phyloP scores from a whole-genome alignment of 1,284 basidiomycete species.

The Leccinum huronense region DNA sequence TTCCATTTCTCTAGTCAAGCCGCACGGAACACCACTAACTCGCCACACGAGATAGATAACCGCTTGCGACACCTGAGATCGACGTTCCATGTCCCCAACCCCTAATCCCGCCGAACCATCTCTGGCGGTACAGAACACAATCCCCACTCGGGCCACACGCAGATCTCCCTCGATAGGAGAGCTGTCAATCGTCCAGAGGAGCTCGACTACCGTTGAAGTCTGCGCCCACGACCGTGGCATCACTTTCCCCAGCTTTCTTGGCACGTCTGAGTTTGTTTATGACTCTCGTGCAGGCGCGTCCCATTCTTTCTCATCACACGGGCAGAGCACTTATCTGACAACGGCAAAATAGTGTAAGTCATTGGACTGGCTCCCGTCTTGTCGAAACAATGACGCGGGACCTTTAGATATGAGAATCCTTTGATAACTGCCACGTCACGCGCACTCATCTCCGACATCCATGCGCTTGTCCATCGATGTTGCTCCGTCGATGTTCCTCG shows the following conservation, averaged over 20 bases:
- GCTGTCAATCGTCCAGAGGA: slow-evolving; percentile 48
- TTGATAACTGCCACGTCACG: slow-evolving; percentile 70
- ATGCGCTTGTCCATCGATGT: slow-evolving; percentile 55
- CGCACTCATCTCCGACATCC: slow-evolving; percentile 65
- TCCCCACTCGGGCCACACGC: slow-evolving; percentile 1
- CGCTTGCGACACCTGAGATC: not conserved
- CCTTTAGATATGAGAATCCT: slow-evolving; percentile 68
- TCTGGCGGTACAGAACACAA: slow-evolving; percentile 1
- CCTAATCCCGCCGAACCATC: slow-evolving; percentile 2
- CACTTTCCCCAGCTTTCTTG: slow-evolving; percentile 39
- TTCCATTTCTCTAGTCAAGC: not conserved
- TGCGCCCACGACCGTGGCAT: slow-evolving; percentile 50
- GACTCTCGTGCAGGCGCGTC: slow-evolving; percentile 63
- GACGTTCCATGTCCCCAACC: slow-evolving; percentile 14
- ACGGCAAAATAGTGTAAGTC: slow-evolving; percentile 27
- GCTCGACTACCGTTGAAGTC: slow-evolving; percentile 60
- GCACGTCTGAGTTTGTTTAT: slow-evolving; percentile 59
- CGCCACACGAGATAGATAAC: slow-evolving; percentile 1
- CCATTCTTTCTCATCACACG: slow-evolving; percentile 3
- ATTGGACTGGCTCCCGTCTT: not conserved
- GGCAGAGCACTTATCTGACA: slow-evolving; percentile 18
- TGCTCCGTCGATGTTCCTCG: slow-evolving; percentile 61
- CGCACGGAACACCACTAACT: not conserved
- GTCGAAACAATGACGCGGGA: slow-evolving; percentile 11
- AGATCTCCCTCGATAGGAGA: slow-evolving; percentile 23